These are phyloP conservation scores for Apiotrichum gracile DNA, from an alignment of 1,284 basidiomycete genomes.

Conservation along the genomic window DNA sequence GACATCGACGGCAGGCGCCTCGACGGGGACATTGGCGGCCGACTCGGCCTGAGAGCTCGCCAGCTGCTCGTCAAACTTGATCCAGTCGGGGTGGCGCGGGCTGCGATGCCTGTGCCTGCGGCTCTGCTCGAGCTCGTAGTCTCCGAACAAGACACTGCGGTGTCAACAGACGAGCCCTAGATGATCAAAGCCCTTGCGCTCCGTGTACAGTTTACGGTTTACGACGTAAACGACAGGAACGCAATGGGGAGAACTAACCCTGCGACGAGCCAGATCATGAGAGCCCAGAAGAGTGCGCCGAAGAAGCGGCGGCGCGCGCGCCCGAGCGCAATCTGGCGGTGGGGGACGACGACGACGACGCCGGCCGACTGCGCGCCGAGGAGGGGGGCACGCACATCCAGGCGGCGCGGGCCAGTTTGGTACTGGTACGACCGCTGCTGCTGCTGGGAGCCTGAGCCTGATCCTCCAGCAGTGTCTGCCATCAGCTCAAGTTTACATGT, in stretches of 20 bases:
- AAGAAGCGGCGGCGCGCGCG: slow-evolving; percentile 41
- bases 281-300: slow-evolving; percentile 39
- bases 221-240: background rate
- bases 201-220: too few species aligned
- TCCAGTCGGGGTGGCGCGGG: background rate
- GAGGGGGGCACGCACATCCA: too few species aligned
- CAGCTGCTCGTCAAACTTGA: background rate
- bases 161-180: background rate
- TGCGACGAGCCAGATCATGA: slow-evolving; percentile 38
- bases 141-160: background rate
- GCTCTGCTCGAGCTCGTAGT: background rate
- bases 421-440: background rate
- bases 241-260: slow-evolving; percentile 29
- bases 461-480: too few species aligned
- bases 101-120: background rate
- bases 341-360: slow-evolving; percentile 1
- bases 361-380: too few species aligned
- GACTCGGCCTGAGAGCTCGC: background rate
- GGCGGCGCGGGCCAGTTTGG: too few species aligned
- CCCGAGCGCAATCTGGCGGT: slow-evolving; percentile 19
- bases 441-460: too few species aligned
- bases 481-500: too few species aligned
- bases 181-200: too few species aligned
- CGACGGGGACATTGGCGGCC: background rate
- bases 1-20: background rate